These are phyloP conservation scores for Reticulascus tulasneorum DNA, from an alignment of 2,329 filamentous ascomycete genomes.

Conservation along the genomic window DNA sequence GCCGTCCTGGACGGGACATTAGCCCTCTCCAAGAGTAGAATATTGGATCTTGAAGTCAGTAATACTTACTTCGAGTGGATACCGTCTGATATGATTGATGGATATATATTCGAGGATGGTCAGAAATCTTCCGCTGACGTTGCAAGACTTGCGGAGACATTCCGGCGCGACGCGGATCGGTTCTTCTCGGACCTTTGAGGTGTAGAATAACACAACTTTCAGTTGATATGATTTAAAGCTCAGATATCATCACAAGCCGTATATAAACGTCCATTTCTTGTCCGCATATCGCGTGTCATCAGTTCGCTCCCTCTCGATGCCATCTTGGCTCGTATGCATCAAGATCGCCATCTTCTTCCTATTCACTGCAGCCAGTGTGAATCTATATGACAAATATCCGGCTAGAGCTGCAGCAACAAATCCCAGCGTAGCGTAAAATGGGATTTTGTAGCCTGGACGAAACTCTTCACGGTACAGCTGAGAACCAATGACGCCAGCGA, in stretches of 20 bases:
- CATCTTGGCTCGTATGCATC: conserved; percentile 17
- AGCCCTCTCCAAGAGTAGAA: conserved; percentile 12
- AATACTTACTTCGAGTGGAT: conserved; percentile 63
- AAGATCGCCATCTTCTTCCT: conserved; percentile 14
- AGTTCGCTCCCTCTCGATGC: conserved; percentile 17
- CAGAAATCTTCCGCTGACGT: conserved; percentile 36
- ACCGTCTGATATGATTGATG: conserved; percentile 43
- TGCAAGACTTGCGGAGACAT: conserved; percentile 28
- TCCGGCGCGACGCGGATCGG: conserved; percentile 30
- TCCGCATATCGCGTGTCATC: conserved; percentile 20
- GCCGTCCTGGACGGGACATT: conserved; percentile 17
- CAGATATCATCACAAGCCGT: conserved; percentile 18
- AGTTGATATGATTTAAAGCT: not conserved
- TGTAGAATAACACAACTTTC: no score
- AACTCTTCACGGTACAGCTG: conserved; percentile 24
- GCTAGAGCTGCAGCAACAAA: conserved; percentile 23
- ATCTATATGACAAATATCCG: conserved; percentile 26
- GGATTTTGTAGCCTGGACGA: conserved; percentile 24
- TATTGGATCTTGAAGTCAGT: conserved; percentile 33
- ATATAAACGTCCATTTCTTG: conserved; percentile 24
- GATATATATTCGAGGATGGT: conserved; percentile 53
- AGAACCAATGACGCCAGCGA: conserved; percentile 26
- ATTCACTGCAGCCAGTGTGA: conserved; percentile 21
- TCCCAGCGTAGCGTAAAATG: conserved; percentile 26
- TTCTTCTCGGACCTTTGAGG: conserved; percentile 39